Base-by-base conservation (phyloP, 768 basidiomycete species). In the Termitomyces sp. region DNA sequence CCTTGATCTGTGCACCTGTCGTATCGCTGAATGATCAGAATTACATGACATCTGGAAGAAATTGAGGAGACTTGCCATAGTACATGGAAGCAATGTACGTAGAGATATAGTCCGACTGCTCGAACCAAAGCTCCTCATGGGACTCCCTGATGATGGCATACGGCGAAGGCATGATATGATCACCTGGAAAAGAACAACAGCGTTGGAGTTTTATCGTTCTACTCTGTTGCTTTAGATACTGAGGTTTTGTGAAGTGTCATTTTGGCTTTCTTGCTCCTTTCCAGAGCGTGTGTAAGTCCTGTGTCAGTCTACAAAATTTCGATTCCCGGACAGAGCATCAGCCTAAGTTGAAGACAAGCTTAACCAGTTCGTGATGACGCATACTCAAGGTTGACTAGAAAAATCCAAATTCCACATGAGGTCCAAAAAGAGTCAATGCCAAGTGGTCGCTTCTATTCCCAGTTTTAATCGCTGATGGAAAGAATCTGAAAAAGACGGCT, bases 51-150 rank as follows among this genome's bases (percentile, higher is more conserved):
- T n/a, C 17, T 34, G 35, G n/a, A 31, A 29, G n/a, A 29, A 25
- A 25, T 34, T 21, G 43, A n/a, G 7, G 4, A 35, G 19, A 51
- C 57, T 54, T 37, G 58, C 66, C 65, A 23, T 67, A 67, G n/a
- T 58, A 62, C 31, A 68, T 58, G 4, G 65, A 50, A 21, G 62
- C 64, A 27, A 66, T 46, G 32, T 66, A 63, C 23, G 55, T 60
- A 19, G 66, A 53, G 14, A 62, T 53, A 48, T 58, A 65, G 46
- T 54, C 64, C 9, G 63, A 61, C 49, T 62, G 59, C 32, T 66
- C 66, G 21, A 49, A 62, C 65, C 65, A 63, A n/a, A 68, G 58
- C 35, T 51, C 48, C 17, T 42, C 48, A 23, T 35, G 46, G 37
- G 57, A 29, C 29, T 67, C 63, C 21, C 56, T 32, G 8, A 59